Conservation (phyloP, 1,284 basidiomycete genomes). For the Cryptococcus floricola region DNA sequence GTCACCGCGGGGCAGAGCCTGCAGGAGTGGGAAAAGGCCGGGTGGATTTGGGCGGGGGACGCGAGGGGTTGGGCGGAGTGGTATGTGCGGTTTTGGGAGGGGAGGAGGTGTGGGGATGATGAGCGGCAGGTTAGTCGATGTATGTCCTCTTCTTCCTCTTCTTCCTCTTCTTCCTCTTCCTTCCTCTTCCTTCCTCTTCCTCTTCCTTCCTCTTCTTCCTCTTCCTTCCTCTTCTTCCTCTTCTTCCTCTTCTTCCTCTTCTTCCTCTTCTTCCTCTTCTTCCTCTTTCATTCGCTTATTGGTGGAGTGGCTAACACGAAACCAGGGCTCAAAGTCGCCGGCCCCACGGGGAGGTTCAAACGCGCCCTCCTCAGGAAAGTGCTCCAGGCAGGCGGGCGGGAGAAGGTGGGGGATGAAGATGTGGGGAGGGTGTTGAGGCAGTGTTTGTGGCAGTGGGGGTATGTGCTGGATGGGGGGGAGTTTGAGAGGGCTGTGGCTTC, state of each 20-base stretch:
- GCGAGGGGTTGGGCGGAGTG: slow-evolving; percentile 53
- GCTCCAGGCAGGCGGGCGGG: slow-evolving; percentile 35
- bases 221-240: background rate
- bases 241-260: background rate
- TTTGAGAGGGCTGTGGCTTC: slow-evolving; percentile 27
- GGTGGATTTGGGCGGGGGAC: slow-evolving; percentile 51
- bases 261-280: background rate
- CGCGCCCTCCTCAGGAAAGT: slow-evolving; percentile 49
- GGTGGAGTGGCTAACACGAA: background rate
- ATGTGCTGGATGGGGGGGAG: slow-evolving; percentile 32
- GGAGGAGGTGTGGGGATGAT: slow-evolving; percentile 50
- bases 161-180: background rate
- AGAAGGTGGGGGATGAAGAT: slow-evolving; percentile 30
- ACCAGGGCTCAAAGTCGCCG: slow-evolving; percentile 51
- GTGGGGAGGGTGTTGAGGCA: slow-evolving; percentile 39
- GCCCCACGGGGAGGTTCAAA: slow-evolving; percentile 51
- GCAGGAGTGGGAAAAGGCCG: slow-evolving; percentile 52
- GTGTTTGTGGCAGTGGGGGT: slow-evolving; percentile 46
- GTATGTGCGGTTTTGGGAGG: slow-evolving; percentile 52
- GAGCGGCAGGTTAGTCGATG: slow-evolving; percentile 51
- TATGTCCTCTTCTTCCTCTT: slow-evolving; percentile 21
- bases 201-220: background rate
- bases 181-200: background rate
- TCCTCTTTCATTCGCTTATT: no score
- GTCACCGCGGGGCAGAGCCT: slow-evolving; percentile 51